A percentile compares a stretch with the other conserved stretches of the same genome.
Conservation (phyloP, 1,284 basidiomycete species). For the Ceratobasidium sp. region DNA sequence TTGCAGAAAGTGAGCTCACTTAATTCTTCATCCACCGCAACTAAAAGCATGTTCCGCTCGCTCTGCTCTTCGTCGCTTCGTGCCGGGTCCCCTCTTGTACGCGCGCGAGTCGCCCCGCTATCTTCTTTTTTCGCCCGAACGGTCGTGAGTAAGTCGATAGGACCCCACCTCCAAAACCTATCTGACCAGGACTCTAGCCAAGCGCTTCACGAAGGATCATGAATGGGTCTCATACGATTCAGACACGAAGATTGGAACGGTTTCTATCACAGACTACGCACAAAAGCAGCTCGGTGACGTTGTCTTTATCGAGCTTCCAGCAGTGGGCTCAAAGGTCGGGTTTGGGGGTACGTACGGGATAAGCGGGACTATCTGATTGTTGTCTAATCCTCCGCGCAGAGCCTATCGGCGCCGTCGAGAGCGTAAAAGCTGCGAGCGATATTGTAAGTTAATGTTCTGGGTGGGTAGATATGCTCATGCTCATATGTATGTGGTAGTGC, state of each 20-base stretch:
- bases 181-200: slow-evolving; percentile 60
- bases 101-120: neutral
- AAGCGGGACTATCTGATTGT: slow-evolving; percentile 5
- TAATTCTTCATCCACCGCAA: neutral
- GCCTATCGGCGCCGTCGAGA: slow-evolving; percentile 94
- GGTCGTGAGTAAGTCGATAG: slow-evolving; percentile 35
- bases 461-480: too few relatives aligned
- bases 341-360: slow-evolving; percentile 72
- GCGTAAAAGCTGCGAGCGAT: slow-evolving; percentile 97
- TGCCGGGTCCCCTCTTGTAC: slow-evolving; percentile 6
- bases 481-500: slow-evolving; percentile 61
- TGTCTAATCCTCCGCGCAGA: slow-evolving; percentile 59
- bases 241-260: slow-evolving; percentile 76
- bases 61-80: slow-evolving; percentile 22
- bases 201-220: slow-evolving; percentile 87
- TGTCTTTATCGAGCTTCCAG: slow-evolving; percentile 94
- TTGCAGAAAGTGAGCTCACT: slow-evolving; percentile 4
- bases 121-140: slow-evolving; percentile 12
- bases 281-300: slow-evolving; percentile 94
- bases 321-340: slow-evolving; percentile 68
- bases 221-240: slow-evolving; percentile 88
- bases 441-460: slow-evolving; percentile 61
- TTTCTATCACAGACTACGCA: slow-evolving; percentile 94
- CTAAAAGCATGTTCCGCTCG: slow-evolving; percentile 27
- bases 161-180: slow-evolving; percentile 47